phyloP scores from a whole-genome alignment of 2,329 filamentous ascomycete genomes.

The Sporothrix humicola region DNA sequence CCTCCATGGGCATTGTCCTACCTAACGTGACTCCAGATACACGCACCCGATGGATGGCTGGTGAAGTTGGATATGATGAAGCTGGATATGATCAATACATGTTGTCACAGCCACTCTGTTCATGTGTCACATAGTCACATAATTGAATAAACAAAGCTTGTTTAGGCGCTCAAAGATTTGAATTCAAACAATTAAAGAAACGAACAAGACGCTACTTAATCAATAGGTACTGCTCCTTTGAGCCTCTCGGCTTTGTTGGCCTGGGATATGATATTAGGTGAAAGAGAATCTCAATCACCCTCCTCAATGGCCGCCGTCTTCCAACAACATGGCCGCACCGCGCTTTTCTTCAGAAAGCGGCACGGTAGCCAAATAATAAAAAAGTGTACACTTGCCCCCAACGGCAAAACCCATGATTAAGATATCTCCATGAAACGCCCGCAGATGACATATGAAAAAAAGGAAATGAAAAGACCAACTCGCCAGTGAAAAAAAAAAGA shows the following conservation, averaged over 20 bases:
- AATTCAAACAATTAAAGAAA: background rate
- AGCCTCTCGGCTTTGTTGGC: background rate
- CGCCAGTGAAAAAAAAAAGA: background rate
- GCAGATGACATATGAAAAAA: conserved; percentile 28
- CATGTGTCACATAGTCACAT: no score
- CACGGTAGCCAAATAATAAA: background rate
- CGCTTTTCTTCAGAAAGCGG: background rate
- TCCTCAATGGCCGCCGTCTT: background rate
- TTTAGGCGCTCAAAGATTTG: background rate
- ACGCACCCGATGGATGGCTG: no score
- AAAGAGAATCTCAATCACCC: background rate
- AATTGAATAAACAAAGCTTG: background rate
- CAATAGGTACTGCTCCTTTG: background rate
- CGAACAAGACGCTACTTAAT: background rate
- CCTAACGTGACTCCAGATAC: no score
- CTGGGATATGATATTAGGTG: background rate
- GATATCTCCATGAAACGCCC: conserved; percentile 9
- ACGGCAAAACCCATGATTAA: conserved; percentile 7
- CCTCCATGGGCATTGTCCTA: no score
- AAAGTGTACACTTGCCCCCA: conserved; percentile 2
- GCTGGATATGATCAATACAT: no score
- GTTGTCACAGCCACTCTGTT: no score
- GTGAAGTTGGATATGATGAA: no score
- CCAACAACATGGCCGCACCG: background rate
- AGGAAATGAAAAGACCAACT: background rate